A percentile compares a stretch with the other conserved stretches of the same genome.
These are phyloP conservation scores for Pulveroboletus ravenelii DNA, from an alignment of 768 basidiomycete species.

Conservation along the genomic window DNA sequence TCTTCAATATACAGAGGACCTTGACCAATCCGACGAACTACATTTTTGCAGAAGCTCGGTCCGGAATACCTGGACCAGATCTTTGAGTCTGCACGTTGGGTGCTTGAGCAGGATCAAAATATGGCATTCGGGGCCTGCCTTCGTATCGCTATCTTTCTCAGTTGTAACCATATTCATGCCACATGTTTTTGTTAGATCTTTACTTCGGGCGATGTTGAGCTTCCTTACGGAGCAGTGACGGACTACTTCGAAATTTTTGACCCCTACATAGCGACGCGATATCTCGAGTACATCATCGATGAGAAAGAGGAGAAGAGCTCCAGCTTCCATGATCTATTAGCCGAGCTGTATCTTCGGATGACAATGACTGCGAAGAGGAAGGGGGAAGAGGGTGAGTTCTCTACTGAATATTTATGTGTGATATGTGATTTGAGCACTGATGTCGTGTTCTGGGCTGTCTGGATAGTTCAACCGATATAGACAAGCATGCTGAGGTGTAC, in stretches of 20 bases:
- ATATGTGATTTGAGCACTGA: neutral
- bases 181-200: slow-evolving; percentile 61
- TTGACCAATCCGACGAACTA: neutral
- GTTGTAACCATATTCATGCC: neutral
- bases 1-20: neutral
- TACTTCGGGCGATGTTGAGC: slow-evolving; percentile 89
- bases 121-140: slow-evolving; percentile 71
- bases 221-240: slow-evolving; percentile 73
- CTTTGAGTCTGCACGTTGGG: slow-evolving; percentile 79
- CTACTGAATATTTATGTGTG: neutral
- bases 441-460: neutral
- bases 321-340: slow-evolving; percentile 83
- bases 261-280: slow-evolving; percentile 64
- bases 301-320: slow-evolving; percentile 64
- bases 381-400: slow-evolving; percentile 51
- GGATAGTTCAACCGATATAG: slow-evolving; percentile 29
- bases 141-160: neutral
- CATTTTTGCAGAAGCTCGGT: slow-evolving; percentile 75
- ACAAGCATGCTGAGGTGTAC: slow-evolving; percentile 46
- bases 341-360: slow-evolving; percentile 78
- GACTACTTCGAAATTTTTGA: slow-evolving; percentile 74
- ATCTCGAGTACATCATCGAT: slow-evolving; percentile 80
- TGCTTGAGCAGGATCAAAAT: slow-evolving; percentile 67
- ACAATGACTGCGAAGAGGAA: slow-evolving; percentile 54
- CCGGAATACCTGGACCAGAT: slow-evolving; percentile 77